These are phyloP conservation scores for Fraxinus xanthoxyloides DNA, from an alignment of 305 asterid species.

Conservation along the genomic window DNA sequence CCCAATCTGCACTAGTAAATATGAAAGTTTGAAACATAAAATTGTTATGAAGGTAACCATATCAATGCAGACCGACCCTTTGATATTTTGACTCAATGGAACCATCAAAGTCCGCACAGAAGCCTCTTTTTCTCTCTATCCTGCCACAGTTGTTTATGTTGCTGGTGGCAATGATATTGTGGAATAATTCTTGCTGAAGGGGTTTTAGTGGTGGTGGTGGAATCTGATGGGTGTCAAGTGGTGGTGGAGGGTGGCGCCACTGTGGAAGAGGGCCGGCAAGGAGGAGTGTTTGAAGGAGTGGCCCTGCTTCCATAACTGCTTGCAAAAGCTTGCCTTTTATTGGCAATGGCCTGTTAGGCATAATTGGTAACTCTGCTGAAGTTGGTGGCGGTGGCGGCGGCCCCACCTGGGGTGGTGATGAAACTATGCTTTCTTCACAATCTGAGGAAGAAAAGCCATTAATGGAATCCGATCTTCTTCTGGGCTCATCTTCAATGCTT, in stretches of 20 bases:
- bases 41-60: neutral
- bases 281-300: slow-evolving; percentile 70
- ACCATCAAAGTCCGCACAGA: slow-evolving; percentile 34
- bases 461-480: slow-evolving; percentile 33
- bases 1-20: neutral
- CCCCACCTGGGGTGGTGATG: slow-evolving; percentile 39
- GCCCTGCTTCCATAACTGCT: slow-evolving; percentile 86
- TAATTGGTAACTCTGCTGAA: slow-evolving; percentile 28
- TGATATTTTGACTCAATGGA: slow-evolving; percentile 50
- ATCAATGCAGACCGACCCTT: slow-evolving; percentile 52
- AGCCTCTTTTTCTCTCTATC: slow-evolving; percentile 52
- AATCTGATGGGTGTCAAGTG: slow-evolving; percentile 51
- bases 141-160: slow-evolving; percentile 39
- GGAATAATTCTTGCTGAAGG: slow-evolving; percentile 30
- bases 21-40: neutral
- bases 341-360: slow-evolving; percentile 50
- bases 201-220: slow-evolving; percentile 52
- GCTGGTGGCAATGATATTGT: slow-evolving; percentile 6
- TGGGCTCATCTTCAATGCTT: slow-evolving; percentile 65
- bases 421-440: slow-evolving; percentile 85
- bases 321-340: slow-evolving; percentile 67
- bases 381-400: neutral
- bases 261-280: slow-evolving; percentile 83
- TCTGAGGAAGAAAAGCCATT: slow-evolving; percentile 53
- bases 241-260: slow-evolving; percentile 98